Conservation (phyloP, 805 yeast species). For the Candida loeiensis region DNA sequence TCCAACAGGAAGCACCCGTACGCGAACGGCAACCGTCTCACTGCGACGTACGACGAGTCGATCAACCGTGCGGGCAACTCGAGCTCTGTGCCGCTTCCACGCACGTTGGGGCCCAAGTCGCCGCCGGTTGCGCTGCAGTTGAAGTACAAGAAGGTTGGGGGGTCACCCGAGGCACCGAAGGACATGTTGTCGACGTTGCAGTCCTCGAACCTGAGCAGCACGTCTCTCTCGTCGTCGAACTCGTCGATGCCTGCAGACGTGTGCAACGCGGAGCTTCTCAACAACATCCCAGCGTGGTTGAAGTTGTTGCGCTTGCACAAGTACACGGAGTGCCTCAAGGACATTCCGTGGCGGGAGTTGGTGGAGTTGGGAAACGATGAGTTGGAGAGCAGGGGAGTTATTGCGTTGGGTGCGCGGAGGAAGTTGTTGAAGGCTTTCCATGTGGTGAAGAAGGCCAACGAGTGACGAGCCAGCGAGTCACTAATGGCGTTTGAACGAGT, state of each 20-base stretch:
- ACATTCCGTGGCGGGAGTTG: constrained; percentile 74
- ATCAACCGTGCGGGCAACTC: constrained; percentile 35
- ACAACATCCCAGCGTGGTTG: constrained; percentile 89
- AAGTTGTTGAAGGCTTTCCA: constrained; percentile 90
- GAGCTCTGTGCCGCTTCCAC: constrained; percentile 32
- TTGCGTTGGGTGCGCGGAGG: constrained; percentile 93
- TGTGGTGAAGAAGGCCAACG: constrained; percentile 49
- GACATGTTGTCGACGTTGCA: constrained; percentile 8
- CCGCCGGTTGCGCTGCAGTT: constrained; percentile 9
- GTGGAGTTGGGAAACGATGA: constrained; percentile 65
- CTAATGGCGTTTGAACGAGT: constrained; percentile 2
- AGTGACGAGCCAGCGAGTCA: too few relatives aligned
- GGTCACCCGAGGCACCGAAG: constrained; percentile 7
- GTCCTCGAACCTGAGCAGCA: constrained; percentile 9
- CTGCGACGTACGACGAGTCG: constrained; percentile 28
- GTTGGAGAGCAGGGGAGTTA: constrained; percentile 77
- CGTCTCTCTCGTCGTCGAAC: constrained; percentile 11
- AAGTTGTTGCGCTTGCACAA: constrained; percentile 87
- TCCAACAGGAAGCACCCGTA: constrained; percentile 31
- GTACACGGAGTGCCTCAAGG: constrained; percentile 80
- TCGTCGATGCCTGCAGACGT: constrained; percentile 43
- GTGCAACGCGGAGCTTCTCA: constrained; percentile 46
- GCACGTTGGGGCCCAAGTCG: constrained; percentile 15
- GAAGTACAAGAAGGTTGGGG: constrained; percentile 9
- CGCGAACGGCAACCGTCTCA: constrained; percentile 13